Base-by-base conservation (phyloP, 208 protist species). In the Crithidia brevicula region DNA sequence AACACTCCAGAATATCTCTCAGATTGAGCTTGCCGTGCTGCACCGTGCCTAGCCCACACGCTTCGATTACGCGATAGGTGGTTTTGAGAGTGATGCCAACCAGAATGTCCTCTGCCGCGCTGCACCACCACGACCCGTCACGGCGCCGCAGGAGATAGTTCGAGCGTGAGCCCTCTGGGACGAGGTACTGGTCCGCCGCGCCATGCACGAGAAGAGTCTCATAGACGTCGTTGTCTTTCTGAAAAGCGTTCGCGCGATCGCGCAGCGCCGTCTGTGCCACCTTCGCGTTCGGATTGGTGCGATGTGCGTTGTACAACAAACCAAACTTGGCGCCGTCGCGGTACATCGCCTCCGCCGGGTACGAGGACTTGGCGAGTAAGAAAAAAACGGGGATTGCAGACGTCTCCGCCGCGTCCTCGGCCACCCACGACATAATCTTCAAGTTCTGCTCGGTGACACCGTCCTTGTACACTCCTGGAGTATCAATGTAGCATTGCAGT, bases 161-260 rank as follows among this genome's bases (percentile, higher is more conserved):
- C 9, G 90, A 93, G 40, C 87, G 86, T 23, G 90, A 92, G 1
- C 90, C 87, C 67, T 96, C 90, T 16, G 90, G 85, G 3, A 96
- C 79, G 15, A 92, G 74, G 64, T 72, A 96, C 18, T 75, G 45
- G 46, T 82, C 69, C 15, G 47, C 67, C 18, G 53, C 58, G 52
- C 73, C 75, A 62, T 82, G 74, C 42, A 93, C 85, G 1, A 96
- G 77, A 6, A 96, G 64, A 25, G 82, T 79, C 60, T 96, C 90
- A 33, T 80, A 96, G 25, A 77, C 70, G 25, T 52, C 52, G 25
- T 71, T 66, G 3, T 33, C 40, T 0, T 67, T 52, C 57, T 85
- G 72, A 30, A 83, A 64, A 8, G 50, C 64, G 50, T 66, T 78
- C 2, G 85, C 90, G 22, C 90, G 84, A 16, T 57, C 30, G 27